Evolutionary conservation across 768 basidiomycete species (phyloP).

Genomic region (Obba rivulosa): DNA sequence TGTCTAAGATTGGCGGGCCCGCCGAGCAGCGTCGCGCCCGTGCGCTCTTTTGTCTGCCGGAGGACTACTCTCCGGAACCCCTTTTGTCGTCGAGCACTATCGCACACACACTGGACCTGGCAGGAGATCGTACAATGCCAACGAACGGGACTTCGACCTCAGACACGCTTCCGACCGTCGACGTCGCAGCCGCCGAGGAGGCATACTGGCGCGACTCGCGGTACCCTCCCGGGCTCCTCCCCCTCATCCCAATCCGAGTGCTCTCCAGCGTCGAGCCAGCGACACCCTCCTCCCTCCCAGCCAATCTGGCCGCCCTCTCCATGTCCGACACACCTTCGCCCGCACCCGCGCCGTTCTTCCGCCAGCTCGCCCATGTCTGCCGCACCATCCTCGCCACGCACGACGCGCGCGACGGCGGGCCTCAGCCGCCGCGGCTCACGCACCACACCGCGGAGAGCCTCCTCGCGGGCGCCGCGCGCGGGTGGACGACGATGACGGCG

Average conservation of each 20-base stretch:
- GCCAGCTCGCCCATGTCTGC: slow-evolving; percentile 47
- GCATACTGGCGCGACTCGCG: slow-evolving; percentile 64
- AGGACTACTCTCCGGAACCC: background rate
- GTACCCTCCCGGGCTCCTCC: slow-evolving; percentile 45
- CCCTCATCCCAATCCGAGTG: slow-evolving; percentile 53
- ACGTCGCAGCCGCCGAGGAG: slow-evolving; percentile 30
- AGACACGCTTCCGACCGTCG: background rate
- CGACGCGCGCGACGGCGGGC: slow-evolving; percentile 6
- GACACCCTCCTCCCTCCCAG: background rate
- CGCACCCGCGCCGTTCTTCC: slow-evolving; percentile 35
- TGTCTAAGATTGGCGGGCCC: slow-evolving; percentile 68
- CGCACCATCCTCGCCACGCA: slow-evolving; percentile 40
- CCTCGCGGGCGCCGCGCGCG: slow-evolving; percentile 57
- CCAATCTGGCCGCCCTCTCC: too few relatives aligned
- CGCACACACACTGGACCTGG: too few relatives aligned
- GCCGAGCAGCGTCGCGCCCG: slow-evolving; percentile 58
- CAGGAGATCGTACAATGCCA: too few relatives aligned
- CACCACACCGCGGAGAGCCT: slow-evolving; percentile 75
- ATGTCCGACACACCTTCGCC: background rate
- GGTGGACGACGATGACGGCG: slow-evolving; percentile 87
- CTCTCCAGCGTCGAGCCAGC: slow-evolving; percentile 31
- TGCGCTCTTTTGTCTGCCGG: slow-evolving; percentile 45
- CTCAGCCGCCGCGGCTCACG: slow-evolving; percentile 43
- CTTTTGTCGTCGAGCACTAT: too few relatives aligned
- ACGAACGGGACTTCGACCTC: background rate